phyloP scores from a whole-genome alignment of 768 basidiomycete genomes.

The Russula foetens region DNA sequence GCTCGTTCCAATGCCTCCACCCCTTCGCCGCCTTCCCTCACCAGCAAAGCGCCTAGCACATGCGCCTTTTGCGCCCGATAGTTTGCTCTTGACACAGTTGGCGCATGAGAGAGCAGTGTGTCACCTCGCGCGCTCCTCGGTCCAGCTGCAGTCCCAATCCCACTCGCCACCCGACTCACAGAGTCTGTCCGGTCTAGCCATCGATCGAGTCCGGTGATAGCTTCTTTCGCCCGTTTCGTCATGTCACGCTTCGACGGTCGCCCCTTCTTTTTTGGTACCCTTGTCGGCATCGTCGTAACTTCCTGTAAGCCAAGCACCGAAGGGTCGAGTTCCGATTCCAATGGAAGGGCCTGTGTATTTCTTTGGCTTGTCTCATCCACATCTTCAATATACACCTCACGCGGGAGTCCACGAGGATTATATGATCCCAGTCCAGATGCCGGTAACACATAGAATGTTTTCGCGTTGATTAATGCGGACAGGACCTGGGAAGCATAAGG shows the following conservation, averaged over 20 bases:
- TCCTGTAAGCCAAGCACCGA: background rate
- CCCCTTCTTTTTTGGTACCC: slow-evolving; percentile 18
- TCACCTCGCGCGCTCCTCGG: slow-evolving; percentile 1
- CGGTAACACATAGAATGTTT: slow-evolving; percentile 57
- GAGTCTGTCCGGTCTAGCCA: slow-evolving; percentile 38
- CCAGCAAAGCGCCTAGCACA: slow-evolving; percentile 32
- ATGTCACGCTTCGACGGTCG: slow-evolving; percentile 19
- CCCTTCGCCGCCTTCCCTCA: slow-evolving; percentile 9
- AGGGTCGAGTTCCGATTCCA: background rate
- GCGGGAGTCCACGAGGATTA: slow-evolving; percentile 59
- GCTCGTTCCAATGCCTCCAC: slow-evolving; percentile 35
- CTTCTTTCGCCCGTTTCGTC: slow-evolving; percentile 21
- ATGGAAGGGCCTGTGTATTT: background rate
- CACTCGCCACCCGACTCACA: background rate
- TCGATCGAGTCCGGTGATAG: slow-evolving; percentile 49
- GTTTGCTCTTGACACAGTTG: slow-evolving; percentile 30
- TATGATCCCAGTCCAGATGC: slow-evolving; percentile 38
- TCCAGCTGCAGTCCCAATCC: background rate
- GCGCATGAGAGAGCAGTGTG: slow-evolving; percentile 27
- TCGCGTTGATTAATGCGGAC: slow-evolving; percentile 37
- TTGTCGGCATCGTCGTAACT: background rate
- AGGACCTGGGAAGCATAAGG: slow-evolving; percentile 45
- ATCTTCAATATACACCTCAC: slow-evolving; percentile 51
- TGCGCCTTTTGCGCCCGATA: slow-evolving; percentile 39
- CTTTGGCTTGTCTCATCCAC: background rate